Percentiles rank a stretch among this genome's conserved stretches.
phyloP scores from a whole-genome alignment of 345 rosid genomes.

The Litchi chinensis region DNA sequence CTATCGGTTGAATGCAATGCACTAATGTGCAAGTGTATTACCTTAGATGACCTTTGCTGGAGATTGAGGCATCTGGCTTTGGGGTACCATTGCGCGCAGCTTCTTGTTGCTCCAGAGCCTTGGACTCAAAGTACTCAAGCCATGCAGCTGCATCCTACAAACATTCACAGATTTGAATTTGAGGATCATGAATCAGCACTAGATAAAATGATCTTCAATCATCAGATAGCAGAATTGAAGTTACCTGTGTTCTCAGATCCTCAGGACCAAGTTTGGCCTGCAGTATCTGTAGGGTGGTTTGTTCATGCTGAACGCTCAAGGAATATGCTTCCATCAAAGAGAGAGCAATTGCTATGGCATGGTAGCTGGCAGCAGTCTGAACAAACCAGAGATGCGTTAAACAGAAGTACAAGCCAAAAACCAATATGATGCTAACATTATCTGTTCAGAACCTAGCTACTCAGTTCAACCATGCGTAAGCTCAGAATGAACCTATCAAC shows the following conservation, averaged over 20 bases:
- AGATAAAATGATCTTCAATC: slow-evolving; percentile 6
- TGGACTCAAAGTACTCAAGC: slow-evolving; percentile 97
- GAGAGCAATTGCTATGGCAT: slow-evolving; percentile 98
- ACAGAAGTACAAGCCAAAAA: not conserved
- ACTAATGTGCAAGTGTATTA: slow-evolving; percentile 25
- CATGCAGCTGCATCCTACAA: slow-evolving; percentile 96
- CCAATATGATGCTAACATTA: not conserved
- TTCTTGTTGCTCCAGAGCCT: slow-evolving; percentile 95
- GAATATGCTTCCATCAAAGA: slow-evolving; percentile 94
- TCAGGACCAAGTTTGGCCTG: slow-evolving; percentile 91
- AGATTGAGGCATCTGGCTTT: slow-evolving; percentile 95
- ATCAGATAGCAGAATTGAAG: slow-evolving; percentile 6
- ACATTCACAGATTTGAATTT: not conserved
- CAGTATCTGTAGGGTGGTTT: slow-evolving; percentile 91
- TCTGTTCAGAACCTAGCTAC: not conserved
- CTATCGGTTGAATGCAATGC: not conserved
- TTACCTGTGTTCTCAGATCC: slow-evolving; percentile 95
- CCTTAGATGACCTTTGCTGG: slow-evolving; percentile 99
- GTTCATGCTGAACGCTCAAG: slow-evolving; percentile 97
- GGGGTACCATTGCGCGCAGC: slow-evolving; percentile 96
- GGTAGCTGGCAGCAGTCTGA: slow-evolving; percentile 99
- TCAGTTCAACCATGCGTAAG: slow-evolving; percentile 5
- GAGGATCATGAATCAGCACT: slow-evolving; percentile 1
- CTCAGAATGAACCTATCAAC: not conserved
- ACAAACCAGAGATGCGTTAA: slow-evolving; percentile 25